phyloP scores from a whole-genome alignment of 768 basidiomycete species.

The Phaffia australis region DNA sequence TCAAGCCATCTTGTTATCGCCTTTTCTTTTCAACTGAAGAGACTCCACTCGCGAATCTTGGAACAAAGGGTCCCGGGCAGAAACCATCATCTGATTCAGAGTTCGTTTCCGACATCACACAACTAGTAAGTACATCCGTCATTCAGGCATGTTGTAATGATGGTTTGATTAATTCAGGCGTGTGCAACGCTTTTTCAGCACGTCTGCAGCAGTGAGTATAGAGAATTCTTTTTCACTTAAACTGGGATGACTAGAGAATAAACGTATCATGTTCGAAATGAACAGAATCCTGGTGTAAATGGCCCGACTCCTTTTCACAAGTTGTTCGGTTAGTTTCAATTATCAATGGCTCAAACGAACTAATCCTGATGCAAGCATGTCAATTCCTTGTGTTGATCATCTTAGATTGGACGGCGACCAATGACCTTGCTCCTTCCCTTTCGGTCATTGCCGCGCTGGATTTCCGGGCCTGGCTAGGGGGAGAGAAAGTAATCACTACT shows the following conservation, averaged over 20 bases:
- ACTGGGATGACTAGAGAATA: not conserved
- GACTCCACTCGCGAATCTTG: not conserved
- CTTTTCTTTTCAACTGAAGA: no score
- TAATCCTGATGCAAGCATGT: no score
- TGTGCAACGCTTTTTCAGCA: no score
- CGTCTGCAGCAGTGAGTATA: not conserved
- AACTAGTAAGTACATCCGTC: slow-evolving; percentile 16
- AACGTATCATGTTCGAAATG: no score
- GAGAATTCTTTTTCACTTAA: not conserved
- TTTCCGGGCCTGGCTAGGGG: slow-evolving; percentile 19
- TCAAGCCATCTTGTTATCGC: not conserved
- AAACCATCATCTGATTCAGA: slow-evolving; percentile 12
- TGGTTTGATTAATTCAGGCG: no score
- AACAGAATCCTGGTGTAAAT: no score
- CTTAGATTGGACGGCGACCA: no score
- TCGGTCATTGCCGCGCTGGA: slow-evolving; percentile 22
- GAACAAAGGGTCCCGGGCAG: slow-evolving; percentile 10
- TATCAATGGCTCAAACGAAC: no score
- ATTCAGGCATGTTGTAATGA: no score
- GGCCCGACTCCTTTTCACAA: no score
- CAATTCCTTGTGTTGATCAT: no score
- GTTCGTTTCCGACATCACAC: slow-evolving; percentile 13
- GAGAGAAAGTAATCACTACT: slow-evolving; percentile 15
- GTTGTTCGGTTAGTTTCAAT: no score
- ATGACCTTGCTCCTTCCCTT: slow-evolving; percentile 3